These are phyloP conservation scores for Aspergillus uvarum DNA, from an alignment of 2,329 filamentous ascomycete genomes.

Conservation along the genomic window DNA sequence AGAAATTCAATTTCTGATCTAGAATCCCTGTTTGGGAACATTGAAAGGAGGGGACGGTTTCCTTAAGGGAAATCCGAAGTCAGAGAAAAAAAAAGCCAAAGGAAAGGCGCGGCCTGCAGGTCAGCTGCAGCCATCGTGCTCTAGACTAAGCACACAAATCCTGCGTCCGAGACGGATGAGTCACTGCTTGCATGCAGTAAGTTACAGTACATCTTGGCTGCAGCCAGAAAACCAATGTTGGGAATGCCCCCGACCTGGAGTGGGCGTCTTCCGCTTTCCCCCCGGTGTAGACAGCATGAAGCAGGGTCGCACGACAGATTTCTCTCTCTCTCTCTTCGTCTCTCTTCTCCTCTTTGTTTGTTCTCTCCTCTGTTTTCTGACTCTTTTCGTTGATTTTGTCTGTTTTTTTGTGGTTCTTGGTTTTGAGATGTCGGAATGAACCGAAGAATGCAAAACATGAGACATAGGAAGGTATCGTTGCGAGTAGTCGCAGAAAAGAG, in stretches of 20 bases:
- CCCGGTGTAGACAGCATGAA: neutral
- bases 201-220: neutral
- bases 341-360: neutral
- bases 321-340: neutral
- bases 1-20: neutral
- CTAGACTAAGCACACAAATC: neutral
- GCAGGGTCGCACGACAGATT: neutral
- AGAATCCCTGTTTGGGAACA: neutral
- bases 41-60: neutral
- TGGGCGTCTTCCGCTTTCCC: neutral
- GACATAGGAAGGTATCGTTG: neutral
- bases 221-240: neutral
- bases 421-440: neutral
- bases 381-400: neutral
- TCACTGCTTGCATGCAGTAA: neutral
- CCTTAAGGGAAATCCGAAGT: neutral
- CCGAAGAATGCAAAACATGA: neutral
- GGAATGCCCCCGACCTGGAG: neutral
- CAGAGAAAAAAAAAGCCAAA: too few species aligned
- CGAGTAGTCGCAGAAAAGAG: neutral
- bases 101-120: neutral
- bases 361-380: neutral
- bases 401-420: neutral
- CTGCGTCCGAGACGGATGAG: neutral
- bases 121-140: neutral